phyloP scores from a whole-genome alignment of 1,284 basidiomycete species.

The Jaminaea rosea region DNA sequence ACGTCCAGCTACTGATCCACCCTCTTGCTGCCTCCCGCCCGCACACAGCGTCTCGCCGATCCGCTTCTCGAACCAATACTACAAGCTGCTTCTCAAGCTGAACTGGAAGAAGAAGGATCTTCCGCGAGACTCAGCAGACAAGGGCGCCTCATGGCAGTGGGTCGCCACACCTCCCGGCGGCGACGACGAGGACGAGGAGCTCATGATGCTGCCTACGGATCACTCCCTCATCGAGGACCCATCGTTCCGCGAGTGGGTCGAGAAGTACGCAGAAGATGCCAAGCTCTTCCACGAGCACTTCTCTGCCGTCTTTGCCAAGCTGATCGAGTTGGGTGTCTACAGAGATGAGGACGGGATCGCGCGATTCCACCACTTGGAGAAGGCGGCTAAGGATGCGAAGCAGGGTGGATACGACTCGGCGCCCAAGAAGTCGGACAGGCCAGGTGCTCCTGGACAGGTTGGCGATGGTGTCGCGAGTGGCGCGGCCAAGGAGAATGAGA shows the following conservation, averaged over 20 bases:
- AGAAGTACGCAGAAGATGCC: conserved; percentile 52
- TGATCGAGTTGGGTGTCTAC: conserved; percentile 47
- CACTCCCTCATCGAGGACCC: conserved; percentile 39
- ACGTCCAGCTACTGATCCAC: too few relatives aligned
- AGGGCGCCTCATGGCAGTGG: conserved; percentile 27
- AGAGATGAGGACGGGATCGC: conserved; percentile 44
- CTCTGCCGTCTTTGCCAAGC: conserved; percentile 47
- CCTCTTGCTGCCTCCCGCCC: too few relatives aligned
- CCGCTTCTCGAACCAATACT: conserved; percentile 42
- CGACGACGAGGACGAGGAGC: conserved; percentile 47
- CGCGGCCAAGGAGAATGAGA: background rate
- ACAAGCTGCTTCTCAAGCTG: conserved; percentile 49
- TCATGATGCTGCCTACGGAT: conserved; percentile 55
- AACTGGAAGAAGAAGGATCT: conserved; percentile 50
- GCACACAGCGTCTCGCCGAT: conserved; percentile 40
- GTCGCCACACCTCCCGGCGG: conserved; percentile 39
- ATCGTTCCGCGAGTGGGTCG: conserved; percentile 42
- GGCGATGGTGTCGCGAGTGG: background rate
- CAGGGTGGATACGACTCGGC: conserved; percentile 40
- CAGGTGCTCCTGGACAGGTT: background rate
- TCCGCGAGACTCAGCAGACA: background rate
- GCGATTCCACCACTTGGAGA: conserved; percentile 29
- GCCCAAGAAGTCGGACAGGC: conserved; percentile 32
- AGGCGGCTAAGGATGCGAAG: too few relatives aligned
- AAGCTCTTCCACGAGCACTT: conserved; percentile 56